These are phyloP conservation scores for Kwoniella bestiolae DNA, from an alignment of 768 basidiomycete species.

Conservation along the genomic window DNA sequence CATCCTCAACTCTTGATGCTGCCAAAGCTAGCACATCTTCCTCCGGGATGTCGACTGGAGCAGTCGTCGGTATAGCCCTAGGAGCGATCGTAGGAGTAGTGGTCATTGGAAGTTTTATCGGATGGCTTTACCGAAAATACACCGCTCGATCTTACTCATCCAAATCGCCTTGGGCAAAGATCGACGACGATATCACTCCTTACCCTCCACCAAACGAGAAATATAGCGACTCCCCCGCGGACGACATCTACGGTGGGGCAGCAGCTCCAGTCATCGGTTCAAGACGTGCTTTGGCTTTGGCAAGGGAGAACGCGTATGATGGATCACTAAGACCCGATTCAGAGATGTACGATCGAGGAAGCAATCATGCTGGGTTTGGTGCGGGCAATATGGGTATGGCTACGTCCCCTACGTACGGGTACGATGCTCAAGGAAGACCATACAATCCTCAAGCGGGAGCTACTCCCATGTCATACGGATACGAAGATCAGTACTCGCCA, in stretches of 20 bases:
- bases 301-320: constrained; percentile 38
- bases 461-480: constrained; percentile 32
- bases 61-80: constrained; percentile 41
- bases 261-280: constrained; percentile 50
- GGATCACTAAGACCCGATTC: constrained; percentile 34
- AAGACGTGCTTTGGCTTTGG: constrained; percentile 43
- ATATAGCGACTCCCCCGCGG: constrained; percentile 6
- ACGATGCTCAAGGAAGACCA: constrained; percentile 47
- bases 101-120: constrained; percentile 34
- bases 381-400: constrained; percentile 20
- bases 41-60: constrained; percentile 41
- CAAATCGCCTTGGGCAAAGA: constrained; percentile 42
- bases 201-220: constrained; percentile 35
- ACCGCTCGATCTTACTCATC: constrained; percentile 31
- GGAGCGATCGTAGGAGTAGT: constrained; percentile 43
- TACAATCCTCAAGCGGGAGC: constrained; percentile 42
- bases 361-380: constrained; percentile 46
- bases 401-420: constrained; percentile 27
- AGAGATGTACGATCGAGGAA: constrained; percentile 26
- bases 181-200: constrained; percentile 47
- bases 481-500: constrained; percentile 22
- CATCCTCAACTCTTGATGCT: constrained; percentile 17
- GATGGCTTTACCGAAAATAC: constrained; percentile 51
- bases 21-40: constrained; percentile 17
- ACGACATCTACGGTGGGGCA: constrained; percentile 44